Conservation (phyloP, 345 rosid species). For the Heritiera fomes region DNA sequence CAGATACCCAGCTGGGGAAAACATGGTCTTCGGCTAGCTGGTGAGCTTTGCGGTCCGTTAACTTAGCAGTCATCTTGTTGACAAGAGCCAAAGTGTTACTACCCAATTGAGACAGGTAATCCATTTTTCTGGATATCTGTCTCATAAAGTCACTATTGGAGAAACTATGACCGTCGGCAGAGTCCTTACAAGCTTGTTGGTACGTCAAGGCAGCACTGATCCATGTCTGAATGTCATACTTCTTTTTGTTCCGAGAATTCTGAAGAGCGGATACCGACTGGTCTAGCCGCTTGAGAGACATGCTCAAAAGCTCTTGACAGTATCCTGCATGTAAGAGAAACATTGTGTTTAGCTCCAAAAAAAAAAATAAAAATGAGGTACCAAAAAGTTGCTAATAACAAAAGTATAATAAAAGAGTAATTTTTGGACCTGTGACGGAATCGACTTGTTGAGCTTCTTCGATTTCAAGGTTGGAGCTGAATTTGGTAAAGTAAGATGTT, state of each 20-base stretch:
- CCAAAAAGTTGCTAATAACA: not conserved
- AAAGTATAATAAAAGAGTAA: too few relatives aligned
- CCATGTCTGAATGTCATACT: conserved; percentile 71
- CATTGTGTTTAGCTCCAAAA: not conserved
- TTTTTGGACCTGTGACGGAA: conserved; percentile 37
- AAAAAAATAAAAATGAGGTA: not conserved
- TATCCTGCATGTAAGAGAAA: conserved; percentile 34
- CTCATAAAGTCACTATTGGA: conserved; percentile 20
- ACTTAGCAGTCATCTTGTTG: conserved; percentile 28
- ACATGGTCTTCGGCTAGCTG: conserved; percentile 13
- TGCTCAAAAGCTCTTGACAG: conserved; percentile 49
- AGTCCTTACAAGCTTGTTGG: conserved; percentile 78
- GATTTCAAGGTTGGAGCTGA: conserved; percentile 24
- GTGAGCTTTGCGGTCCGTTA: conserved; percentile 12
- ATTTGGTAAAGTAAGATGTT: conserved; percentile 34
- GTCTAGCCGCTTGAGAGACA: conserved; percentile 56
- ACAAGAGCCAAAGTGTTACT: conserved; percentile 66
- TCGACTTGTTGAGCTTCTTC: conserved; percentile 31
- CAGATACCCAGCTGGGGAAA: conserved; percentile 58
- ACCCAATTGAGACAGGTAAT: conserved; percentile 48
- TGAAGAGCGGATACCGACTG: conserved; percentile 51
- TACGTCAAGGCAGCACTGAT: conserved; percentile 71
- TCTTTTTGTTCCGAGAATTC: conserved; percentile 37
- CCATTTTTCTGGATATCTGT: conserved; percentile 57
- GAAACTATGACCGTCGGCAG: conserved; percentile 28